phyloP scores from a whole-genome alignment of 129 eudicot genomes.

The Artemisia tridentata region DNA sequence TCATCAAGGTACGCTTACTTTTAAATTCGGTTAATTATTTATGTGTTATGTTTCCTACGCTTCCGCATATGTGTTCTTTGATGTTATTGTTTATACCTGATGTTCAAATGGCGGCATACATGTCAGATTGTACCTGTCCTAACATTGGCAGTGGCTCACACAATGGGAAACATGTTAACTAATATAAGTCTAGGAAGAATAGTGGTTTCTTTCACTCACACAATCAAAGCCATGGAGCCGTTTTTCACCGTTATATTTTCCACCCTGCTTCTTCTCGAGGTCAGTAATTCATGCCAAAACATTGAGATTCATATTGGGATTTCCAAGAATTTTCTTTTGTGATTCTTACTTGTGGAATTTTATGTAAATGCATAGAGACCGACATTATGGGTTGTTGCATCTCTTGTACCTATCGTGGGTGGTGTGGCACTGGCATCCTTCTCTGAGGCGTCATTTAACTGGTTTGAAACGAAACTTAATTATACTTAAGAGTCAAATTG shows the following conservation, averaged over 20 bases:
- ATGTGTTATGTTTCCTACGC: too few relatives aligned
- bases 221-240: constrained; percentile 33
- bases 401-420: constrained; percentile 81
- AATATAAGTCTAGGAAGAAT: constrained; percentile 87
- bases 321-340: not conserved
- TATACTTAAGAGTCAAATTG: not conserved
- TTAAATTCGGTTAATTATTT: too few relatives aligned
- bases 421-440: constrained; percentile 93
- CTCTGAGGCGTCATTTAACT: constrained; percentile 83
- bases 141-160: constrained; percentile 57
- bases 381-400: constrained; percentile 63
- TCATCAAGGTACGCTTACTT: too few relatives aligned
- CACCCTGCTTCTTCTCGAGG: constrained; percentile 70
- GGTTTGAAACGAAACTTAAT: constrained; percentile 38
- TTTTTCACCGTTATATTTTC: constrained; percentile 84
- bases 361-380: constrained; percentile 55
- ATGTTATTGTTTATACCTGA: too few relatives aligned
- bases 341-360: constrained; percentile 5
- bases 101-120: not conserved
- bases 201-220: constrained; percentile 15
- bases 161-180: constrained; percentile 80
- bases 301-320: constrained; percentile 8
- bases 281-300: constrained; percentile 10
- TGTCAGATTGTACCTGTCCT: constrained; percentile 60
- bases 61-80: too few relatives aligned